These are phyloP conservation scores for Naganishia vaughanmartiniae DNA, from an alignment of 768 basidiomycete genomes.

Conservation along the genomic window DNA sequence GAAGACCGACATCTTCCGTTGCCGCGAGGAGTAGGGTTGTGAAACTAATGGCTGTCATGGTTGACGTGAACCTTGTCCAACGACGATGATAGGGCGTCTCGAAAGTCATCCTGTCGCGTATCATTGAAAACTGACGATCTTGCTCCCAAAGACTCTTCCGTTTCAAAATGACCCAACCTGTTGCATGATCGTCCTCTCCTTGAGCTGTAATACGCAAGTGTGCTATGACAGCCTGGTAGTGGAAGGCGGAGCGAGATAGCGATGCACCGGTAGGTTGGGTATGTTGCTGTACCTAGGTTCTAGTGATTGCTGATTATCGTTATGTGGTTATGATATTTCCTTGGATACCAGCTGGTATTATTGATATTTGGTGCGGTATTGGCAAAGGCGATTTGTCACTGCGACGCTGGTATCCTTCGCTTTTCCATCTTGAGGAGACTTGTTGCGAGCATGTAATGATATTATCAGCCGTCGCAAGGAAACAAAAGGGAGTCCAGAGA, in stretches of 20 bases:
- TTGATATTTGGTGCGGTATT: neutral
- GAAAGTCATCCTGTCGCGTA: neutral
- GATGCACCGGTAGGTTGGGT: neutral
- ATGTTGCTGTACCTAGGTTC: neutral
- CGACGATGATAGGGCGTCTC: neutral
- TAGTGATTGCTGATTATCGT: neutral
- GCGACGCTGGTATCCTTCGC: neutral
- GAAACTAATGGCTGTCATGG: neutral
- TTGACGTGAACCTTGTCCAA: neutral
- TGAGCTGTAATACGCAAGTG: neutral
- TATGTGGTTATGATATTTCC: neutral
- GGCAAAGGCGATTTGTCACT: neutral
- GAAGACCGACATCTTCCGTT: neutral
- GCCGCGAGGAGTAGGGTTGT: neutral
- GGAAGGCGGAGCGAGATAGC: too few relatives aligned
- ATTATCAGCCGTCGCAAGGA: too few relatives aligned
- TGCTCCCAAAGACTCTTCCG: neutral
- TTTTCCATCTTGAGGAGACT: neutral
- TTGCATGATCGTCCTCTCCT: neutral
- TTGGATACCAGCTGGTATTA: neutral
- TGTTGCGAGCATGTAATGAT: neutral
- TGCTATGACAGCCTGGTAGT: neutral
- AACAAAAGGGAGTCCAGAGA: neutral
- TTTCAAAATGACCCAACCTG: neutral
- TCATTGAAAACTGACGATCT: neutral